Conservation (phyloP, 2,329 filamentous ascomycete genomes). For the Cladosporium sp. region DNA sequence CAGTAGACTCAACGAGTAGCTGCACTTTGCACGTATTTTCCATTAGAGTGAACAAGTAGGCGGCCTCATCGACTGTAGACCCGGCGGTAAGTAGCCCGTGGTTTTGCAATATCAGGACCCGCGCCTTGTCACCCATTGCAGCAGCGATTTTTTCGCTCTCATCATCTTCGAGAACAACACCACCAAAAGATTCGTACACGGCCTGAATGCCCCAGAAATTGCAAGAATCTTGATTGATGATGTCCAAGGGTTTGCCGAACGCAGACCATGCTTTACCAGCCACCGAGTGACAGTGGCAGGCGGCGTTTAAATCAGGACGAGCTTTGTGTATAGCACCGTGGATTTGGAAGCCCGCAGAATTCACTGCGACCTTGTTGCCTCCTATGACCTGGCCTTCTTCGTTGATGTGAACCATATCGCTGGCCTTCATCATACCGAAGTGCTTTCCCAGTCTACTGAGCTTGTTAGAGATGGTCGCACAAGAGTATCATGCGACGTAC, state of each 20-base stretch:
- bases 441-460: conserved; percentile 31
- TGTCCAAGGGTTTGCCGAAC: conserved; percentile 42
- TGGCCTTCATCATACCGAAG: conserved; percentile 41
- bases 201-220: conserved; percentile 39
- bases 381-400: conserved; percentile 43
- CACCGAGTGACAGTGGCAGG: conserved; percentile 42
- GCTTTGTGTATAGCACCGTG: conserved; percentile 41
- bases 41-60: conserved; percentile 40
- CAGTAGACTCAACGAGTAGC: conserved; percentile 61
- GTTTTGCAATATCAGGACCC: conserved; percentile 39
- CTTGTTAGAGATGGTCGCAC: not conserved
- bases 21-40: conserved; percentile 63
- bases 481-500: not conserved
- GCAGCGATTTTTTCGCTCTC: conserved; percentile 44
- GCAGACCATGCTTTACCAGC: conserved; percentile 44
- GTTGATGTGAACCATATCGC: conserved; percentile 45
- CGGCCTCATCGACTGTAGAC: conserved; percentile 39
- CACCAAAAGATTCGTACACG: conserved; percentile 44
- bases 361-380: conserved; percentile 39
- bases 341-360: conserved; percentile 46
- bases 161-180: conserved; percentile 43
- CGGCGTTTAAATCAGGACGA: conserved; percentile 44
- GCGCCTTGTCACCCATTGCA: conserved; percentile 39
- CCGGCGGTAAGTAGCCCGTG: conserved; percentile 46
- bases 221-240: conserved; percentile 44